Base-by-base conservation (phyloP, 176 grass and related monocot genomes). In the Phoenix dactylifera region DNA sequence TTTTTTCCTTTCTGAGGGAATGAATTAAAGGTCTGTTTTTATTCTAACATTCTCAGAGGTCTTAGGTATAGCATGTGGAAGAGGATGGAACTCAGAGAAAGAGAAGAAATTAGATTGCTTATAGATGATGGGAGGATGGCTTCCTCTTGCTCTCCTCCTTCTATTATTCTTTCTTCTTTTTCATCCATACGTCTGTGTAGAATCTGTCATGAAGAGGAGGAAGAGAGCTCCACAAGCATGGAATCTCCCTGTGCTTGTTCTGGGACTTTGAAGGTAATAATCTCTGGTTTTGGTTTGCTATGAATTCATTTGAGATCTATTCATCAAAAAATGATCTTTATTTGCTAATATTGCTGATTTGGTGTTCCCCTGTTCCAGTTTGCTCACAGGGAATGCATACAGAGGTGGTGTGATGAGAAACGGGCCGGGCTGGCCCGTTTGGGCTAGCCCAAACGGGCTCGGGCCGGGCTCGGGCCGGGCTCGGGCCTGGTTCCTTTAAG, bases 391-490 rank as follows among this genome's bases (percentile, higher is more conserved):
- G 76, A 53, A 16, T 96, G 92, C 68, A 85, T 96, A 49, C 92
- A 96, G 87, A 90, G 75, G 76, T 96, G 92, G 92, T 96, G 92
- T 76, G 78, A 90, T 49, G 92, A 96, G 72, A 96, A 96, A 64
- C 87, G 92, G 50, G n/a, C n/a, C n/a, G n/a, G n/a, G n/a, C n/a
- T n/a, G n/a, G n/a, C n/a, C n/a, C n/a, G n/a, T n/a, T n/a, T n/a
- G n/a, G n/a, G n/a, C n/a, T n/a, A n/a, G n/a, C n/a, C n/a, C n/a
- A n/a, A n/a, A n/a, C n/a, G n/a, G n/a, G n/a, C n/a, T n/a, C n/a
- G n/a, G n/a, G n/a, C n/a, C n/a, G n/a, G n/a, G n/a, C n/a, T n/a
- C n/a, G n/a, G n/a, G n/a, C n/a, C n/a, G n/a, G n/a, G n/a, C n/a
- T n/a, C n/a, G n/a, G n/a, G n/a, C n/a, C n/a, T n/a, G n/a, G n/a